phyloP scores from a whole-genome alignment of 345 rosid genomes.

The Aquilaria malaccensis region DNA sequence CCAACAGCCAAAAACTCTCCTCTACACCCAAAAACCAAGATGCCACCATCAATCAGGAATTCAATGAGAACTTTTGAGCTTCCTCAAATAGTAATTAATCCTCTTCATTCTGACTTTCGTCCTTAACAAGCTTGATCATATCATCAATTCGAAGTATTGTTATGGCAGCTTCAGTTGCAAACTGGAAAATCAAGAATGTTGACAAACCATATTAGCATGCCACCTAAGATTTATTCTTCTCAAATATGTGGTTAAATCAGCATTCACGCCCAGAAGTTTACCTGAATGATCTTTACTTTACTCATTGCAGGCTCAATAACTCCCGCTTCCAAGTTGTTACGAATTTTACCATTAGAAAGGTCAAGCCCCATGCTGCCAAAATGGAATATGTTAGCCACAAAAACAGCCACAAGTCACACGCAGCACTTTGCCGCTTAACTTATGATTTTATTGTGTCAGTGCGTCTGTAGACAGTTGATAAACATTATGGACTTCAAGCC shows the following conservation, averaged over 20 bases:
- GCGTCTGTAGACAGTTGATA: no score
- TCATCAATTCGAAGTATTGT: slow-evolving; percentile 96
- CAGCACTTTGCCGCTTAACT: no score
- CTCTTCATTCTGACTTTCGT: slow-evolving; percentile 69
- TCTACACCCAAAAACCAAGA: neutral
- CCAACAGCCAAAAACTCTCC: no score
- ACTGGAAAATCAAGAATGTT: slow-evolving; percentile 25
- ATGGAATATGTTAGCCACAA: neutral
- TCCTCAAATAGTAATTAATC: neutral
- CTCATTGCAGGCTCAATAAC: slow-evolving; percentile 99
- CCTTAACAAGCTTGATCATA: slow-evolving; percentile 94
- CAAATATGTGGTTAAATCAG: neutral
- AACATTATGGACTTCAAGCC: no score
- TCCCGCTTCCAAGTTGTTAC: slow-evolving; percentile 97
- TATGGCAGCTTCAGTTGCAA: slow-evolving; percentile 97
- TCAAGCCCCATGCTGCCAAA: slow-evolving; percentile 91
- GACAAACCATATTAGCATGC: neutral
- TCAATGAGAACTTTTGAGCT: neutral
- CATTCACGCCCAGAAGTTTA: slow-evolving; percentile 8
- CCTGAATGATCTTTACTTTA: slow-evolving; percentile 99
- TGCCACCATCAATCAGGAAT: neutral
- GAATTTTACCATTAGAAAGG: slow-evolving; percentile 66
- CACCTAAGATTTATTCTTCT: neutral
- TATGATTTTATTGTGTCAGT: no score
- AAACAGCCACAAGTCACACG: no score